A percentile compares a stretch with the other conserved stretches of the same genome.
These are phyloP conservation scores for Alliaria petiolata DNA, from an alignment of 345 rosid species.

Conservation along the genomic window DNA sequence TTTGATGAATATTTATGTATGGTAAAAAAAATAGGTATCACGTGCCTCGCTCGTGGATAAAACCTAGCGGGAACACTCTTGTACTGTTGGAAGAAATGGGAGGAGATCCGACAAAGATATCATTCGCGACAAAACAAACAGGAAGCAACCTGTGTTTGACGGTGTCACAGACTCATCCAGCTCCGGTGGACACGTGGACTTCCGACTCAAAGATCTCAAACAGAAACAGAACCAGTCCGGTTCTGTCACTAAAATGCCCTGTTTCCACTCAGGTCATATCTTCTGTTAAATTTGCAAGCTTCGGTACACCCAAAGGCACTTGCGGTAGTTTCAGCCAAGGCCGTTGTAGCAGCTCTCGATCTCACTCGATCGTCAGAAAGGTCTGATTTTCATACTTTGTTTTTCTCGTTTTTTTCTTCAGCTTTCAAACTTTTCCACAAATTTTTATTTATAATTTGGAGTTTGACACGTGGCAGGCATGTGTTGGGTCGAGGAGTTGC, in stretches of 20 bases:
- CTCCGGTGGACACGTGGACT: constrained; percentile 71
- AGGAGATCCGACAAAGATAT: constrained; percentile 78
- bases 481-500: constrained; percentile 78
- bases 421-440: not conserved
- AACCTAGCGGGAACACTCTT: constrained; percentile 64
- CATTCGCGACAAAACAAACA: constrained; percentile 48
- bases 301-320: constrained; percentile 74
- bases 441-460: too few relatives aligned
- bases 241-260: constrained; percentile 54
- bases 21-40: too few relatives aligned
- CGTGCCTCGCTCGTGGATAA: constrained; percentile 85
- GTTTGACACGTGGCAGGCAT: constrained; percentile 52
- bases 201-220: constrained; percentile 40
- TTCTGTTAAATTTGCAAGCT: constrained; percentile 75
- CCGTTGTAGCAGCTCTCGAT: constrained; percentile 47
- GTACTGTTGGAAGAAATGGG: constrained; percentile 85
- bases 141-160: constrained; percentile 55
- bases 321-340: constrained; percentile 78
- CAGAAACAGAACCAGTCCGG: constrained; percentile 41
- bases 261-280: constrained; percentile 66
- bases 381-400: constrained; percentile 18
- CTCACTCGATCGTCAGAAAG: constrained; percentile 63
- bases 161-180: constrained; percentile 72
- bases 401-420: not conserved
- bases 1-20: too few relatives aligned